Percentiles rank a stretch among this genome's conserved stretches.
Evolutionary conservation across 2,329 filamentous ascomycete genomes (phyloP).

Genomic region (Periconia sp.): DNA sequence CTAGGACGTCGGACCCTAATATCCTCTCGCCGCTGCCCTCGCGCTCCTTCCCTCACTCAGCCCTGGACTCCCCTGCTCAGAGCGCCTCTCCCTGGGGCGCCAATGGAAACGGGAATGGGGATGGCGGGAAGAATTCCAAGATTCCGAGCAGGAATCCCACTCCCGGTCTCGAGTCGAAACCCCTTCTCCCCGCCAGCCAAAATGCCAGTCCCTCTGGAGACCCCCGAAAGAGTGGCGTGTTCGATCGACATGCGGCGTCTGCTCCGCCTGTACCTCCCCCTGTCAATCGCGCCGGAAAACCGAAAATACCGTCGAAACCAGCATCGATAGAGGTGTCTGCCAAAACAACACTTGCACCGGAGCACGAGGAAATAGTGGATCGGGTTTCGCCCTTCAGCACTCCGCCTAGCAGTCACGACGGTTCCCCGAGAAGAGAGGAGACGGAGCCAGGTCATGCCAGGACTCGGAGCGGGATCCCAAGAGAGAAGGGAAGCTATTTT

Average conservation of each 20-base stretch:
- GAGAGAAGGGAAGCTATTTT: conserved; percentile 31
- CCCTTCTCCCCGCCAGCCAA: conserved; percentile 19
- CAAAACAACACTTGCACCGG: conserved; percentile 36
- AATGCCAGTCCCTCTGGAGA: conserved; percentile 21
- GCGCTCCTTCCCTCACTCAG: conserved; percentile 23
- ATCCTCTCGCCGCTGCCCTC: conserved; percentile 39
- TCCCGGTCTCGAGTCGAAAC: conserved; percentile 44
- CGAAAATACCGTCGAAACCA: conserved; percentile 60
- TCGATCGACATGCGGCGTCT: conserved; percentile 43
- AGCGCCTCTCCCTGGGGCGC: conserved; percentile 2
- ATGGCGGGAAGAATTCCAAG: conserved; percentile 36
- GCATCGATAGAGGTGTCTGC: conserved; percentile 28
- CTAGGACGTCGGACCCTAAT: conserved; percentile 47
- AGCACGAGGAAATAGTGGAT: conserved; percentile 44
- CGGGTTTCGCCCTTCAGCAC: conserved; percentile 80
- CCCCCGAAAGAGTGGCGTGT: conserved; percentile 25
- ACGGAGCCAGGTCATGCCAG: conserved; percentile 26
- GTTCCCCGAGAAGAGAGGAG: conserved; percentile 47
- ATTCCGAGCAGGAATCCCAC: conserved; percentile 46
- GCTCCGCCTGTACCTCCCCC: conserved; percentile 62
- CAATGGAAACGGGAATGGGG: conserved; percentile 1
- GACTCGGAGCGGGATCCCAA: conserved; percentile 20
- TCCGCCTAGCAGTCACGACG: conserved; percentile 75
- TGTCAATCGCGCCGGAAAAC: conserved; percentile 79
- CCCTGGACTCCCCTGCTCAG: conserved; percentile 26